Evolutionary conservation across 805 yeast genomes (phyloP).

Genomic region (Maudiozyma serrabonitensis): DNA sequence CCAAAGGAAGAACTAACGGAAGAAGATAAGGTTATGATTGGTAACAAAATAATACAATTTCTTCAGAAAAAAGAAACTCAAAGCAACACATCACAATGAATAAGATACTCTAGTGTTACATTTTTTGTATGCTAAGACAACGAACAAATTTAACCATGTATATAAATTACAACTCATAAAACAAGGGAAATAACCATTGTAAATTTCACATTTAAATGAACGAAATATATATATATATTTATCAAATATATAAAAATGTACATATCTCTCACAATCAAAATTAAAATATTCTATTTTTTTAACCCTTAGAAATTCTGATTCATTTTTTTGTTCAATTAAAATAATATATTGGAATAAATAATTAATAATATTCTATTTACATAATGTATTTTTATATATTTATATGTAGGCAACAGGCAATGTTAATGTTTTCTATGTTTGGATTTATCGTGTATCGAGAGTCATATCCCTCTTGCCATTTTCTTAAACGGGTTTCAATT

Average conservation of each 20-base stretch:
- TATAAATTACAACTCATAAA: too few relatives aligned
- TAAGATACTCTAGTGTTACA: too few relatives aligned
- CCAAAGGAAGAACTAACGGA: constrained; percentile 31
- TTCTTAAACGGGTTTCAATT: not conserved
- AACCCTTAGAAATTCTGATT: too few relatives aligned
- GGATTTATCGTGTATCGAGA: not conserved
- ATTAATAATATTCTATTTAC: not conserved
- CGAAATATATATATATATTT: too few relatives aligned
- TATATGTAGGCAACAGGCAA: not conserved
- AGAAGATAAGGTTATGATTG: constrained; percentile 37
- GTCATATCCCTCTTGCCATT: not conserved
- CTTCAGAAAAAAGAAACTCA: constrained; percentile 20
- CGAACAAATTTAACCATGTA: not conserved
- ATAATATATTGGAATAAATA: not conserved
- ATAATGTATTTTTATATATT: not conserved
- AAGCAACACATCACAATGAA: not conserved
- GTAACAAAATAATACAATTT: constrained; percentile 31
- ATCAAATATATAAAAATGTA: too few relatives aligned
- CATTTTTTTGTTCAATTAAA: not conserved
- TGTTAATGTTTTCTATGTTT: not conserved
- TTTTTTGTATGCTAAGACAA: not conserved
- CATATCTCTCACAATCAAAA: too few relatives aligned
- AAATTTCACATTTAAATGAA: too few relatives aligned
- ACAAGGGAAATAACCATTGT: too few relatives aligned
- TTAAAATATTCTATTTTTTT: too few relatives aligned